phyloP scores from a whole-genome alignment of 2,329 filamentous ascomycete species.

The Neurospora sp. region DNA sequence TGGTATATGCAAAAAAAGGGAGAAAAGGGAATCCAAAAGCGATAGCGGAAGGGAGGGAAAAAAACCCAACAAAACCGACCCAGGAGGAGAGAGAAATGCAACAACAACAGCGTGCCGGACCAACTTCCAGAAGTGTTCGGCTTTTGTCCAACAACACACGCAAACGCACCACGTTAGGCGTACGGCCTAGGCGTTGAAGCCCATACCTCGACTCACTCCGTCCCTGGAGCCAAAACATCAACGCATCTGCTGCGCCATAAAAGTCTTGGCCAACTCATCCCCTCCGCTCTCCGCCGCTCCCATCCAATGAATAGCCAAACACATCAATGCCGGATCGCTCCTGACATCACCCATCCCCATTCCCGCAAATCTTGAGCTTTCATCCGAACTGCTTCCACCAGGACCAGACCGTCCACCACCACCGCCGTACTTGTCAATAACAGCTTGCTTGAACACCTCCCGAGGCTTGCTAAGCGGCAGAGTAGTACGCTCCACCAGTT shows the following conservation, averaged over 20 bases:
- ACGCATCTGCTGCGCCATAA: conserved; percentile 52
- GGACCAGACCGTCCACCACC: conserved; percentile 20
- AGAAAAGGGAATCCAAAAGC: background rate
- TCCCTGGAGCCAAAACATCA: conserved; percentile 3
- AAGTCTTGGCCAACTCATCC: conserved; percentile 73
- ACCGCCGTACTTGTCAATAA: conserved; percentile 60
- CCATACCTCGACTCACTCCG: background rate
- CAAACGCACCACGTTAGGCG: background rate
- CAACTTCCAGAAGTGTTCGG: background rate
- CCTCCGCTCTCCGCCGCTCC: conserved; percentile 77
- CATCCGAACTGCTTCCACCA: conserved; percentile 5
- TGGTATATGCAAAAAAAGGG: background rate
- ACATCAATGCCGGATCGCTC: conserved; percentile 82
- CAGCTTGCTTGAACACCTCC: conserved; percentile 82
- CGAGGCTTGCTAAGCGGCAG: conserved; percentile 74
- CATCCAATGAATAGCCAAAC: conserved; percentile 96
- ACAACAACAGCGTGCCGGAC: background rate
- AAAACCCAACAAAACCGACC: conserved; percentile 1
- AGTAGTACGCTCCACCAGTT: conserved; percentile 70
- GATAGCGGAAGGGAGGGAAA: background rate
- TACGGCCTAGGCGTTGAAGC: background rate
- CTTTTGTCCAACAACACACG: background rate
- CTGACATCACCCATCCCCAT: conserved; percentile 39
- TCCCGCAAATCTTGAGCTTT: conserved; percentile 10
- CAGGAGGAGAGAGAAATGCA: background rate